A percentile compares a stretch with the other conserved stretches of the same genome.
These are phyloP conservation scores for Hemerocallis citrina DNA, from an alignment of 106 monocot genomes.

Conservation along the genomic window DNA sequence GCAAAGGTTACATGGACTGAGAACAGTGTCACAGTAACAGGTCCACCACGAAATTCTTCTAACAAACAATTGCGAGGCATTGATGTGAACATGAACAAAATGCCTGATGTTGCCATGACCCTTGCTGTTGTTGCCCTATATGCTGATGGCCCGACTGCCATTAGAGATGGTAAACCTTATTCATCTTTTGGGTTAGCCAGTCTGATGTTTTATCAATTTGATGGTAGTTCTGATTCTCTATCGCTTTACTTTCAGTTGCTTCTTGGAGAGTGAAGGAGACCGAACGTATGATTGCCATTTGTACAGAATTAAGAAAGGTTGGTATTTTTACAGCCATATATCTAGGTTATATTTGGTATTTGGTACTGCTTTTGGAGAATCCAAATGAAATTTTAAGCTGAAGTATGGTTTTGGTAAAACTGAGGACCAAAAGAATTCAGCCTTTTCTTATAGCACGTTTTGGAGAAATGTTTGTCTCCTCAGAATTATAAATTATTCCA, in stretches of 20 bases:
- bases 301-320: constrained; percentile 97
- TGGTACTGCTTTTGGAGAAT: too few relatives aligned
- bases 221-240: neutral
- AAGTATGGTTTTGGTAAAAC: too few relatives aligned
- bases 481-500: too few relatives aligned
- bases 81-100: constrained; percentile 99
- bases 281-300: constrained; percentile 95
- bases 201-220: neutral
- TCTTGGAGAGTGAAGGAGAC: constrained; percentile 99
- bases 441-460: too few relatives aligned
- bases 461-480: too few relatives aligned
- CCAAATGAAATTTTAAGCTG: too few relatives aligned
- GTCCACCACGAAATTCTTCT: constrained; percentile 60
- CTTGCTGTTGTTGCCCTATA: constrained; percentile 94
- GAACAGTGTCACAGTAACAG: constrained; percentile 91
- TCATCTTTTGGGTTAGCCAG: neutral
- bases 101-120: constrained; percentile 99
- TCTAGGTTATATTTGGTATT: too few relatives aligned
- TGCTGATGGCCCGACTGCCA: constrained; percentile 92
- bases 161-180: constrained; percentile 74
- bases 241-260: constrained; percentile 53
- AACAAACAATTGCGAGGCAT: constrained; percentile 51
- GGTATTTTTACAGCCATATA: too few relatives aligned
- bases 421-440: too few relatives aligned
- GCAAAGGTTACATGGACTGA: constrained; percentile 97